Evolutionary conservation across 1,284 basidiomycete species (phyloP).

Genomic region (Crepidotus sp.): DNA sequence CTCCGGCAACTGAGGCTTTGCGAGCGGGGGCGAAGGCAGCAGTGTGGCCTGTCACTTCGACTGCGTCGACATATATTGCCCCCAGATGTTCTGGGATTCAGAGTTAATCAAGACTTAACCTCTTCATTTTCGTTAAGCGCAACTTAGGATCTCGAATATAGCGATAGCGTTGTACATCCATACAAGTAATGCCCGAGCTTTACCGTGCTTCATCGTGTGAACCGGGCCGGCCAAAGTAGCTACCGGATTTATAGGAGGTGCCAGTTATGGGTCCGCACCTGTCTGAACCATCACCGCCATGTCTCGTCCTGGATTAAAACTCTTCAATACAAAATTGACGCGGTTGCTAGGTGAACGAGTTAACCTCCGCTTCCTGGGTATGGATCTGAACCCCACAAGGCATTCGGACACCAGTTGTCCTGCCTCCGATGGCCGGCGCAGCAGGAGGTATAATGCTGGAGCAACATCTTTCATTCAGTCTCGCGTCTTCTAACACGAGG

Average conservation of each 20-base stretch:
- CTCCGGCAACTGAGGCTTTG: no score
- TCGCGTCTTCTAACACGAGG: no score
- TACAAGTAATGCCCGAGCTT: not conserved
- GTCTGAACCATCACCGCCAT: slow-evolving; percentile 1
- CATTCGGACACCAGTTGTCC: slow-evolving; percentile 48
- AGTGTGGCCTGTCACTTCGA: slow-evolving; percentile 1
- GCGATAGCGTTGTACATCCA: not conserved
- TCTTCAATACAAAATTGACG: slow-evolving; percentile 16
- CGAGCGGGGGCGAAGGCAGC: not conserved
- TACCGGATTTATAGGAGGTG: no score
- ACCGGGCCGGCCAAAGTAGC: no score
- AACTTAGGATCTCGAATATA: no score
- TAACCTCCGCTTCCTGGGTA: no score
- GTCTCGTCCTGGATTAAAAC: slow-evolving; percentile 6
- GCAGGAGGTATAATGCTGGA: slow-evolving; percentile 34
- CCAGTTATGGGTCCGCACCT: not conserved
- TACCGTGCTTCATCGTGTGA: slow-evolving; percentile 2
- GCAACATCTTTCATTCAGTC: not conserved
- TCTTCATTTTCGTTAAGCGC: not conserved
- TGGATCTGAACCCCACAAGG: slow-evolving; percentile 21
- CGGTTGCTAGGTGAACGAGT: slow-evolving; percentile 10
- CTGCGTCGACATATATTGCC: slow-evolving; percentile 7
- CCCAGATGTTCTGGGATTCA: slow-evolving; percentile 2
- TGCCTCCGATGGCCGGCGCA: slow-evolving; percentile 61
- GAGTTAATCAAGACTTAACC: not conserved